Conservation (phyloP, 192 early-diverging fungal genomes). For the Coemansia sp. region DNA sequence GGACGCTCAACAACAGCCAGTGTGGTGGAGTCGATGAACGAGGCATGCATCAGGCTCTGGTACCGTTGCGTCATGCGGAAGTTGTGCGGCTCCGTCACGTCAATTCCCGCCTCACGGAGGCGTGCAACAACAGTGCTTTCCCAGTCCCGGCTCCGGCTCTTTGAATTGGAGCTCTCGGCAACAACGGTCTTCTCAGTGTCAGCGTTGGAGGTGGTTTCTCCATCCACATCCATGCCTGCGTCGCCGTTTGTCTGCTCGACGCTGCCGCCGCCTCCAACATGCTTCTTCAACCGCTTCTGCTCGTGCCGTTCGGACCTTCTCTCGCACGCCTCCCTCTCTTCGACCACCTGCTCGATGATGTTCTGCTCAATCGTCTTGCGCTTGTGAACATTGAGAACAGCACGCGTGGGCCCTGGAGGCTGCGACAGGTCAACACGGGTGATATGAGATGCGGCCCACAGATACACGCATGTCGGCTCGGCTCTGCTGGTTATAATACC, state of each 20-base stretch:
- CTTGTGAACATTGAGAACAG: constrained; percentile 60
- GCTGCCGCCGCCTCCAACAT: constrained; percentile 19
- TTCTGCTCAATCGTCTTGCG: constrained; percentile 60
- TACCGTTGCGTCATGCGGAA: constrained; percentile 78
- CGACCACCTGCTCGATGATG: constrained; percentile 36
- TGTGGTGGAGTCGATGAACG: constrained; percentile 69
- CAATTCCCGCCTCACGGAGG: constrained; percentile 50
- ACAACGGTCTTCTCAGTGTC: constrained; percentile 17
- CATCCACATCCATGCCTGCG: constrained; percentile 41
- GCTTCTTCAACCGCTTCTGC: constrained; percentile 54
- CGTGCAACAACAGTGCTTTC: constrained; percentile 45
- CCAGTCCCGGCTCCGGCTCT: constrained; percentile 40
- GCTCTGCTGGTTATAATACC: constrained; percentile 74
- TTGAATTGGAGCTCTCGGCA: constrained; percentile 12
- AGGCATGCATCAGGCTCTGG: constrained; percentile 79
- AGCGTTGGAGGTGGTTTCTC: constrained; percentile 13
- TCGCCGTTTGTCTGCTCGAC: constrained; percentile 18
- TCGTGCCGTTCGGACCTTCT: constrained; percentile 45
- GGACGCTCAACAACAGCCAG: constrained; percentile 91
- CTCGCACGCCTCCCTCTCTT: constrained; percentile 40
- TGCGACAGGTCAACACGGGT: constrained; percentile 71
- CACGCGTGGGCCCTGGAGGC: constrained; percentile 57
- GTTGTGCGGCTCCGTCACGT: constrained; percentile 57
- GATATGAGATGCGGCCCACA: constrained; percentile 73
- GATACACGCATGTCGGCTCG: constrained; percentile 61